Evolutionary conservation across 1,284 basidiomycete species (phyloP).

Genomic region (Microbotryum scabiosae): DNA sequence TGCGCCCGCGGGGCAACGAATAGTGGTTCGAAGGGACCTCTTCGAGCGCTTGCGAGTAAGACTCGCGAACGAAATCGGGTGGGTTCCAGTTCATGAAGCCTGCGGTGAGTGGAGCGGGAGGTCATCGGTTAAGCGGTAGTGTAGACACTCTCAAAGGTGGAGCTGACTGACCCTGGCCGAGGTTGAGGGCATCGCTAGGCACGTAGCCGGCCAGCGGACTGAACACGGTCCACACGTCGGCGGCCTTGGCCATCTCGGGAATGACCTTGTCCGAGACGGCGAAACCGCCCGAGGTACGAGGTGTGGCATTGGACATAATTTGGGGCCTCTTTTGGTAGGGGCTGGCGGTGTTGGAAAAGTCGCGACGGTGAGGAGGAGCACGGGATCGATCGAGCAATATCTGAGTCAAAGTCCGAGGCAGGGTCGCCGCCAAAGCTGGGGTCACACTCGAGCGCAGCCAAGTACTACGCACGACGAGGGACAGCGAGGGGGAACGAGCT

Average conservation of each 20-base stretch:
- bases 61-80: conserved; percentile 70
- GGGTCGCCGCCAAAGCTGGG: no score
- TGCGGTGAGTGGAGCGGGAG: neutral
- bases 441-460: no score
- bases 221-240: conserved; percentile 34
- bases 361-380: no score
- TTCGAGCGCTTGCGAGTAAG: conserved; percentile 62
- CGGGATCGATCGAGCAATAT: no score
- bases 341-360: neutral
- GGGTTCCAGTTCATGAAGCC: conserved; percentile 51
- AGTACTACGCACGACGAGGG: no score
- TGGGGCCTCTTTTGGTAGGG: neutral
- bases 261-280: conserved; percentile 20
- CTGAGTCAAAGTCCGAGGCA: no score
- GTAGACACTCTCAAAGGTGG: neutral
- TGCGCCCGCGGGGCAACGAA: conserved; percentile 61
- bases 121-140: neutral
- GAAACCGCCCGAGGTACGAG: conserved; percentile 4
- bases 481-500: no score
- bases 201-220: conserved; percentile 31
- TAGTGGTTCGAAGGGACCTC: conserved; percentile 44
- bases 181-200: conserved; percentile 36
- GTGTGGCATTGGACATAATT: neutral
- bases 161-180: conserved; percentile 29
- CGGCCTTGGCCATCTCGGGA: conserved; percentile 13